Evolutionary conservation across 108 stramenopile genomes (phyloP), one percentile per base, ranked within the genome.

Genomic region (Epipyxis sp.): DNA sequence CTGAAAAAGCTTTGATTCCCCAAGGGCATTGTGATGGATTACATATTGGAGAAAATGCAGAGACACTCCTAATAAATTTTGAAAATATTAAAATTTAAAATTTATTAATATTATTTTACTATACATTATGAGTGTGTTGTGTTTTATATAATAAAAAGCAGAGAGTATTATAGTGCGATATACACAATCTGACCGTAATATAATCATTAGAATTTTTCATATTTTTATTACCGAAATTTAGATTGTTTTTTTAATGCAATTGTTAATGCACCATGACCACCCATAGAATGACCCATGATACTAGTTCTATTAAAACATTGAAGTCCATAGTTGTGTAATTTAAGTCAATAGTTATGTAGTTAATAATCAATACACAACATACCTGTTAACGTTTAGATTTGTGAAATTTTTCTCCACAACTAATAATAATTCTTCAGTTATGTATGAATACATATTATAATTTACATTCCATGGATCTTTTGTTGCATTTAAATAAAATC

Each of bases 401-500:
- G 86, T 54, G 59, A 80, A 57, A 32, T 69, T 83, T 0, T 46
- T 42, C 3, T 37, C 44, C 44, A 74, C 10, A 6, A 74, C 32
- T 6, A 6, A 16, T 3, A 42, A 42, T 10, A 74, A 42, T 25
- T 74, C 71, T 6, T 77, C 43, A 1, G 91, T 89, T 30, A 99
- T 88, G 86, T 98, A 99, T 1, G 87, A 61, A 83, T 97, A 94
- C 98, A 99, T 99, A 57, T 91, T 84, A 87, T 92, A 99, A 82
- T 96, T 81, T n/a, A 71, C 78, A 32, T 80, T 59, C 76, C 87
- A 93, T 34, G 93, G 92, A 25, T 80, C 90, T 44, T 88, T 68
- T 1, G 95, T 96, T 1, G 98, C 95, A 86, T 97, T 86, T 40
- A 99, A 86, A 85, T 99, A 99, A 77, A 99, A 99, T 30, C 98